Evolutionary conservation across 1,139 yeast genomes (phyloP).

Genomic region (Taphrina communis): DNA sequence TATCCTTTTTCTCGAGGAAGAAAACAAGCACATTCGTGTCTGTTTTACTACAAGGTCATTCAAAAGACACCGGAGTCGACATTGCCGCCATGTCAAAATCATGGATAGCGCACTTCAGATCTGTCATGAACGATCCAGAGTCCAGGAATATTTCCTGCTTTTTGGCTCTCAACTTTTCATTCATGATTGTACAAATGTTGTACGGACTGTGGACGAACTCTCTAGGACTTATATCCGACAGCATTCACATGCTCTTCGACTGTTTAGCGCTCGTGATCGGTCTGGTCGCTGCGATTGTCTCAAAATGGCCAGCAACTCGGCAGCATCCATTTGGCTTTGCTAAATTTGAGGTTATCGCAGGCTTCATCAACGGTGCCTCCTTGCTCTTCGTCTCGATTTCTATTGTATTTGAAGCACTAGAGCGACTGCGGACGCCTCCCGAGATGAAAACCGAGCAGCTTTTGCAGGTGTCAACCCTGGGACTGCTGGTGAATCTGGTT

Average conservation of each 20-base stretch:
- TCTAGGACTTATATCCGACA: slow-evolving; percentile 85
- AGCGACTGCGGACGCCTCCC: slow-evolving; percentile 77
- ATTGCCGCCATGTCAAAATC: not conserved
- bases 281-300: slow-evolving; percentile 74
- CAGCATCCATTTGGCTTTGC: slow-evolving; percentile 85
- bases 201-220: slow-evolving; percentile 93
- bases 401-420: slow-evolving; percentile 83
- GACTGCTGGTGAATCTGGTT: slow-evolving; percentile 83
- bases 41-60: no score
- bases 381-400: slow-evolving; percentile 87
- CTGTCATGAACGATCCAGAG: slow-evolving; percentile 13
- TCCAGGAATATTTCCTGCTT: slow-evolving; percentile 69
- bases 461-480: slow-evolving; percentile 79
- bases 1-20: no score
- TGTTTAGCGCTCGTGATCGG: slow-evolving; percentile 91
- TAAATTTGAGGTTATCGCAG: slow-evolving; percentile 89
- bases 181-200: slow-evolving; percentile 89
- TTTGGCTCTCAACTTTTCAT: slow-evolving; percentile 77
- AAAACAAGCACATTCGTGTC: no score
- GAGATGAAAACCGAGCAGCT: slow-evolving; percentile 82
- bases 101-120: not conserved
- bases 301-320: slow-evolving; percentile 66
- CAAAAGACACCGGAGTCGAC: no score
- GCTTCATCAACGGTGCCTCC: slow-evolving; percentile 90
- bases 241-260: slow-evolving; percentile 85